These are phyloP conservation scores for Prunus kanzakura DNA, from an alignment of 306 rosid genomes.

Conservation along the genomic window DNA sequence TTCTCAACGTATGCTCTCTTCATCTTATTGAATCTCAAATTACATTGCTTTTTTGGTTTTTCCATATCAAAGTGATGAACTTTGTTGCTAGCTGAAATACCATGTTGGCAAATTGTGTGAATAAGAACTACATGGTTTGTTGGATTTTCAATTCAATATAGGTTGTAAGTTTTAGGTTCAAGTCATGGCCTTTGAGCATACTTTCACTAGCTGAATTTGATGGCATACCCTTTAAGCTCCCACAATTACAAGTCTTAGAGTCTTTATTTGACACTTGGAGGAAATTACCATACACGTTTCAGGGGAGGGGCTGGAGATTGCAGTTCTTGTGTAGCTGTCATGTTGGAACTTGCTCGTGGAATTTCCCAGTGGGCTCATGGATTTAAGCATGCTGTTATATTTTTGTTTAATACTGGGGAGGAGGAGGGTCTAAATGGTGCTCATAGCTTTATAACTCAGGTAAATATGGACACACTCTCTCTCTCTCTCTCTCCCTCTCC, in stretches of 20 bases:
- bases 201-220: background rate
- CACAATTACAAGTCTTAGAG: background rate
- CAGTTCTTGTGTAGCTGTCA: slow-evolving; percentile 87
- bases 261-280: slow-evolving; percentile 15
- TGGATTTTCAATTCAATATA: background rate
- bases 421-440: slow-evolving; percentile 98
- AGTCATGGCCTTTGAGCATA: background rate
- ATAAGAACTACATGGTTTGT: background rate
- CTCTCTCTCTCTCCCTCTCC: background rate
- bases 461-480: slow-evolving; percentile 24
- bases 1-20: slow-evolving; percentile 78
- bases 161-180: background rate
- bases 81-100: background rate
- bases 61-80: background rate
- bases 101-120: background rate
- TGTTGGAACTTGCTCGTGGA: slow-evolving; percentile 98
- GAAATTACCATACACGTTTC: slow-evolving; percentile 34
- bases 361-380: slow-evolving; percentile 98
- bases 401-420: slow-evolving; percentile 92
- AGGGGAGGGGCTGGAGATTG: slow-evolving; percentile 99
- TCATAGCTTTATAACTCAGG: slow-evolving; percentile 97
- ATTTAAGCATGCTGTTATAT: slow-evolving; percentile 72
- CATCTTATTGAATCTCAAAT: slow-evolving; percentile 21
- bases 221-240: background rate
- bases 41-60: background rate